Percentiles rank a stretch among this genome's conserved stretches.
Evolutionary conservation across 148 eudicot species (phyloP).

Genomic region (Rhododendron vialii): DNA sequence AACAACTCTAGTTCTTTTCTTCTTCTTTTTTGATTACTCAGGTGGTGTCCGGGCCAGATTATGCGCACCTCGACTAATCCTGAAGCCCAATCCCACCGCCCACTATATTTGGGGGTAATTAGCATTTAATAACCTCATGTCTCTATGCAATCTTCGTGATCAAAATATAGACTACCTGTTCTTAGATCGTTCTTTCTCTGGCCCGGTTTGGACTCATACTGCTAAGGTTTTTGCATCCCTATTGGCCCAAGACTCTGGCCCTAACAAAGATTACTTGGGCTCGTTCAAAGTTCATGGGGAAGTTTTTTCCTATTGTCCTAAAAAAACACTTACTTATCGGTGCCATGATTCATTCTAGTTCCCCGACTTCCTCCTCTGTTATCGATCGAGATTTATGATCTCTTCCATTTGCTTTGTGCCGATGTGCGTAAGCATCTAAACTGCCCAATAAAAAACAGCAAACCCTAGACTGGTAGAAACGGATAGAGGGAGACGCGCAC

Average conservation of each 20-base stretch:
- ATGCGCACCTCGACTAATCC: not conserved
- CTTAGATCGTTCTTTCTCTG: not conserved
- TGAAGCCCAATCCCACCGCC: not conserved
- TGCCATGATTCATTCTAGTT: not conserved
- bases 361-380: not conserved
- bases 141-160: not conserved
- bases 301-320: not conserved
- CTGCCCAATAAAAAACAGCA: not conserved
- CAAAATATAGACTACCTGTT: not conserved
- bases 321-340: not conserved
- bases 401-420: not conserved
- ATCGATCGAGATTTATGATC: not conserved
- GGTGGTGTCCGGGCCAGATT: too few relatives aligned
- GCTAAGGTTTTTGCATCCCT: not conserved
- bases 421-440: not conserved
- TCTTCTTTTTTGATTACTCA: too few relatives aligned
- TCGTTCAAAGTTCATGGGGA: not conserved
- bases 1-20: not conserved
- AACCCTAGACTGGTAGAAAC: not conserved
- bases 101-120: not conserved
- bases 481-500: not conserved
- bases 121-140: not conserved
- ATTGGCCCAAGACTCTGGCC: not conserved
- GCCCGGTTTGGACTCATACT: not conserved
- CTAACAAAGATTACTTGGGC: not conserved